Percentiles rank a stretch among this genome's conserved stretches.
phyloP scores from a whole-genome alignment of 106 monocot species.

The Allium fistulosum region DNA sequence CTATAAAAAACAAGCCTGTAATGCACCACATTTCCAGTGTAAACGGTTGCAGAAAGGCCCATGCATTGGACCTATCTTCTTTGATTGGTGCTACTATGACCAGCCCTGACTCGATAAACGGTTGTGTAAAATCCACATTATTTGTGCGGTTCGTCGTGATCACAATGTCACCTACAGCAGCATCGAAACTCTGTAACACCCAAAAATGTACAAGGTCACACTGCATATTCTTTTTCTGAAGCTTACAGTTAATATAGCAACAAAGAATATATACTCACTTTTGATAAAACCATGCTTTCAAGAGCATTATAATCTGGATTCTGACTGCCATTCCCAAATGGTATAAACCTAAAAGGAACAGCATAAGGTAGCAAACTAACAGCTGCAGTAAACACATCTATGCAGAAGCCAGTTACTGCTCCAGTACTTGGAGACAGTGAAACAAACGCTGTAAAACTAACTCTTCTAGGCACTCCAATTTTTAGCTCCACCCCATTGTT shows the following conservation, averaged over 20 bases:
- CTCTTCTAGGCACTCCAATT: constrained; percentile 63
- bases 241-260: background rate
- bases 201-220: background rate
- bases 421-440: constrained; percentile 26
- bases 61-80: constrained; percentile 31
- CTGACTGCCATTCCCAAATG: constrained; percentile 49
- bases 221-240: background rate
- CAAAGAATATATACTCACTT: constrained; percentile 33
- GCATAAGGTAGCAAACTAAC: constrained; percentile 57
- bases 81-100: constrained; percentile 43
- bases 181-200: constrained; percentile 29
- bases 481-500: constrained; percentile 50
- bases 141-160: constrained; percentile 57
- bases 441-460: constrained; percentile 52
- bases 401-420: constrained; percentile 39
- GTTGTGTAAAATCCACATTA: constrained; percentile 75
- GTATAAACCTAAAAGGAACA: constrained; percentile 41
- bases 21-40: constrained; percentile 58
- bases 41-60: constrained; percentile 83
- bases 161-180: constrained; percentile 65
- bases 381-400: constrained; percentile 74
- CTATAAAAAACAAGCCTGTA: constrained; percentile 47
- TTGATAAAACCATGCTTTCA: constrained; percentile 33
- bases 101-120: constrained; percentile 64
- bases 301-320: constrained; percentile 61